Base-by-base conservation (phyloP, 305 asterid species). In the Stenogyne calaminthoides region DNA sequence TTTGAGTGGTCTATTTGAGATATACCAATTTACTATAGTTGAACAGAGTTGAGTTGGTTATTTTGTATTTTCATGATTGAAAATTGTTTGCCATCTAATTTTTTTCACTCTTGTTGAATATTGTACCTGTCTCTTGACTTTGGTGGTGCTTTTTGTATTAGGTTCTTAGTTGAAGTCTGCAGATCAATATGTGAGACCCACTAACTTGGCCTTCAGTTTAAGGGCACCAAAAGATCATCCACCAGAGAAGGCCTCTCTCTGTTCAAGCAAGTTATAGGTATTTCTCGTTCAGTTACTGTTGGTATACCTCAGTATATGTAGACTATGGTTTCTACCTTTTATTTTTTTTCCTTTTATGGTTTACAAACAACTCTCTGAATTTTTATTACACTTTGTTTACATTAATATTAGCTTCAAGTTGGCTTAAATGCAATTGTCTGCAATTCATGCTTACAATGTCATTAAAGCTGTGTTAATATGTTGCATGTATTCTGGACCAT, bases 211-310 rank as follows among this genome's bases (percentile, higher is more conserved):
- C 75, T 85, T 88, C 70, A 72, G 81, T 75, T 78, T 25, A 82
- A 80, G 80, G 83, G 82, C 64, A 64, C 74, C 55, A 77, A 82
- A 79, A 90, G 79, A 75, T 72, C 86, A 29, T 80, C 83, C 64
- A 60, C 79, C 77, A 83, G 47, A 81, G 79, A 74, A 85, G 88
- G 75, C 46, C 69, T 66, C 86, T 86, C 79, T 47, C 80, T 12
- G 73, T 90, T 80, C 89, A 76, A 80, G 95, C 96, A 68, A 76
- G 83, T 77, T 86, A 87, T 64, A 84, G 97, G 98, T 92, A 81
- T 42, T 16, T 75, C 64, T 57, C 27, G 42, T 58, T 66, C 47
- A 64, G 7, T 74, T 66, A 51, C 67, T 34, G 8, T 37, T 70
- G 55, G 14, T 59, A 34, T 64, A 56, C 46, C 69, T 32, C 61